Base-by-base conservation (phyloP, 371 early-diverging fungal genomes). In the Mucor ambiguus region DNA sequence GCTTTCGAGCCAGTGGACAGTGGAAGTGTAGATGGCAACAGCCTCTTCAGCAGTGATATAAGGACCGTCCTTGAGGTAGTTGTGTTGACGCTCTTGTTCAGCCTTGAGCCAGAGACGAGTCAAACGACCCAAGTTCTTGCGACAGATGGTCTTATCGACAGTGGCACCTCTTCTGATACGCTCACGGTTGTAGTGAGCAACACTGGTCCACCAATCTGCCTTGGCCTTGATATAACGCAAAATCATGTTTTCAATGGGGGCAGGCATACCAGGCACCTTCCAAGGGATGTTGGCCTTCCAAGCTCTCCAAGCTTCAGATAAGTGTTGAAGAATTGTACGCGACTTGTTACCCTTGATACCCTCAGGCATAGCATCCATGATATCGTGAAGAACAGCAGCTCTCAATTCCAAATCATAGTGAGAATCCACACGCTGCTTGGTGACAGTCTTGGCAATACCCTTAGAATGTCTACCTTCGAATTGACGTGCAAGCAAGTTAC, bases 261-360 rank as follows among this genome's bases (percentile, higher is more conserved):
- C 90, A 35, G 98, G 97, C 84, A 98, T 85, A 52, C 98, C 98
- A 58, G 97, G 97, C 26, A 98, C 98, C 78, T 98, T 96, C 98
- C 98, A 98, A 60, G 97, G 97, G 69, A 97, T 95, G 75, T 99
- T 98, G 54, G 99, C 98, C 84, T 99, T 99, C 97, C 98, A 98
- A 77, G 93, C 91, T 63, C 95, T 83, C 99, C 99, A 99, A 2
- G 98, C 96, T 86, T 99, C 99, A 61, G 90, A 89, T 70, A 99
- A 85, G 79, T 98, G 99, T 82, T 96, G 97, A 22, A 99, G 80
- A 69, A 99, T 96, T 4, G 96, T 95, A 70, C 94, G 90, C 43
- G 95, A 91, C 76, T 98, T 98, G 83, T 95, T 97, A 37, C 92
- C 93, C 81, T 94, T 93, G 72, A 98, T 95, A 33, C 97, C 98